Conservation (phyloP, 163 green algal species). For the Scenedesmus sp. region DNA sequence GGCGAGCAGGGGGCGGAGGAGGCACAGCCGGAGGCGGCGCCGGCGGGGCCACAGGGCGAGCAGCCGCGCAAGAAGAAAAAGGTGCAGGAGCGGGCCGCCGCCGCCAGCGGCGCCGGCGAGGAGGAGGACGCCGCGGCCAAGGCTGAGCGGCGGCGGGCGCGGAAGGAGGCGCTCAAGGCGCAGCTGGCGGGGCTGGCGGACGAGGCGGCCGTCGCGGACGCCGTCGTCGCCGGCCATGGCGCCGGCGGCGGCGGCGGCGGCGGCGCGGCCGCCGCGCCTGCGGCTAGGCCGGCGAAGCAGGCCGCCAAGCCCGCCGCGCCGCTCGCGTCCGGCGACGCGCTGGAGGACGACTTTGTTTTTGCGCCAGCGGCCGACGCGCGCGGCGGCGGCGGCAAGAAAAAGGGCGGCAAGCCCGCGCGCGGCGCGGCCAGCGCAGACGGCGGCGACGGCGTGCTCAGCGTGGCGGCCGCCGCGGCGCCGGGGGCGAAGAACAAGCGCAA, state of each 20-base stretch:
- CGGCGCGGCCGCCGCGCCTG: not conserved
- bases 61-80: not conserved
- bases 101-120: not conserved
- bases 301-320: not conserved
- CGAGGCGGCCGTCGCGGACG: conserved; percentile 1
- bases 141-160: conserved; percentile 2
- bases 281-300: not conserved
- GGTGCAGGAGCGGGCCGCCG: not conserved
- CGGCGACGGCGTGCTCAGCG: no score
- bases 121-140: not conserved
- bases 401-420: no score
- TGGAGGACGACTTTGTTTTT: conserved; percentile 44
- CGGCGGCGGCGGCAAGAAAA: no score
- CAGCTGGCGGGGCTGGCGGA: conserved; percentile 6
- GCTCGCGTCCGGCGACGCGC: conserved; percentile 11
- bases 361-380: no score
- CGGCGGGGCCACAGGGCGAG: not conserved
- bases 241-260: not conserved
- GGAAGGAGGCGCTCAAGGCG: conserved; percentile 31
- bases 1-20: not conserved
- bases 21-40: not conserved
- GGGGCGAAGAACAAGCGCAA: no score
- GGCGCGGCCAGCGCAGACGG: no score
- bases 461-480: no score
- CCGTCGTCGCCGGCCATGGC: not conserved